phyloP scores from a whole-genome alignment of 2,329 filamentous ascomycete species.

The Berkeleyomyces rouxiae region DNA sequence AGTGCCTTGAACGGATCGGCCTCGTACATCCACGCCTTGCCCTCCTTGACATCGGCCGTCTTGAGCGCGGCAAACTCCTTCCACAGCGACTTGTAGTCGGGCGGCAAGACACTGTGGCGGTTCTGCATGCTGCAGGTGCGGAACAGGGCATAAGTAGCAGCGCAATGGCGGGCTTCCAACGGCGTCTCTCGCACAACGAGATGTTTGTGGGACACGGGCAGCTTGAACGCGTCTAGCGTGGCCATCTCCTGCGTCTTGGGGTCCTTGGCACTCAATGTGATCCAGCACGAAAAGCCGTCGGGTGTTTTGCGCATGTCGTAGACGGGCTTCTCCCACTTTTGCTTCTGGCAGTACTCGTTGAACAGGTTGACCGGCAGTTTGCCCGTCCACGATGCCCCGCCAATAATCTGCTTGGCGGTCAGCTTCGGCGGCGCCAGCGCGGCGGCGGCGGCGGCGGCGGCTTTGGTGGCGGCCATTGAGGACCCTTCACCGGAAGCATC shows the following conservation, averaged over 20 bases:
- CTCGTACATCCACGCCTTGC: conserved; percentile 77
- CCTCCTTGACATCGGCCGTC: conserved; percentile 60
- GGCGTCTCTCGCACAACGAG: conserved; percentile 61
- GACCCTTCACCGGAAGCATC: neutral
- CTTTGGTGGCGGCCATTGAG: conserved; percentile 8
- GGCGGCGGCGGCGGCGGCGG: conserved; percentile 2
- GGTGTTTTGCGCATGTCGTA: conserved; percentile 65
- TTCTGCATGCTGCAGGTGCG: conserved; percentile 92
- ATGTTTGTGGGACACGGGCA: conserved; percentile 60
- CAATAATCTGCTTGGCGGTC: conserved; percentile 67
- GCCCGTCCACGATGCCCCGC: conserved; percentile 90
- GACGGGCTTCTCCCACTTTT: conserved; percentile 87
- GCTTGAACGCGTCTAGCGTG: conserved; percentile 63
- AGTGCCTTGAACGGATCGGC: conserved; percentile 80
- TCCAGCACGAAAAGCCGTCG: conserved; percentile 62
- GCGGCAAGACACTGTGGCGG: conserved; percentile 83
- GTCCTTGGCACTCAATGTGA: conserved; percentile 61
- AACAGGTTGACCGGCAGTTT: conserved; percentile 89
- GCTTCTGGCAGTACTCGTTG: conserved; percentile 86
- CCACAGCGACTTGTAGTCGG: conserved; percentile 79
- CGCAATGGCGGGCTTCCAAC: conserved; percentile 83
- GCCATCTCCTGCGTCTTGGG: conserved; percentile 66
- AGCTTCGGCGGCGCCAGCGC: conserved; percentile 36
- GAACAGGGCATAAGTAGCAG: conserved; percentile 80
- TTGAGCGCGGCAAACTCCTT: conserved; percentile 79